Evolutionary conservation across 2,329 filamentous ascomycete genomes (phyloP).

Genomic region (Ceratocystis cacaofunesta): DNA sequence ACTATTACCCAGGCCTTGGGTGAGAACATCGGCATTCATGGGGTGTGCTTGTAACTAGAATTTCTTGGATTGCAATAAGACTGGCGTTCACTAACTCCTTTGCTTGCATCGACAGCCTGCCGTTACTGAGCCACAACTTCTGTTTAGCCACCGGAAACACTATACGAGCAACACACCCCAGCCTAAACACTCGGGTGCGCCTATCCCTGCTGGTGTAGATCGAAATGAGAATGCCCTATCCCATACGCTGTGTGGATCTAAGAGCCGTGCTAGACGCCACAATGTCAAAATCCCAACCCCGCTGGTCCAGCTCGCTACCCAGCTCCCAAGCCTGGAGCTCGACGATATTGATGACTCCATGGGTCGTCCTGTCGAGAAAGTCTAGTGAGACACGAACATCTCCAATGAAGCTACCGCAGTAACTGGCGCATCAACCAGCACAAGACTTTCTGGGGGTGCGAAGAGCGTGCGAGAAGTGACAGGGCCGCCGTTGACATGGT

Average conservation of each 20-base stretch:
- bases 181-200: conserved; percentile 22
- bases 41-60: background rate
- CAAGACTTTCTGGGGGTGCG: conserved; percentile 32
- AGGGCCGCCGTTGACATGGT: conserved; percentile 41
- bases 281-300: no score
- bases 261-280: no score
- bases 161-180: conserved; percentile 28
- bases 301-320: no score
- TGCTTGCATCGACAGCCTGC: background rate
- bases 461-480: no score
- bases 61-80: background rate
- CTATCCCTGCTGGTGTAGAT: background rate
- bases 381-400: no score
- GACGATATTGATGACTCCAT: no score
- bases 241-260: no score
- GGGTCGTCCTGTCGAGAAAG: no score
- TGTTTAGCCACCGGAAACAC: background rate
- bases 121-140: conserved; percentile 2
- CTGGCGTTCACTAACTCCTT: background rate
- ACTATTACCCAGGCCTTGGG: no score
- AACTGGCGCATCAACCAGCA: conserved; percentile 68
- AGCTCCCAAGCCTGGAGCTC: no score
- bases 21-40: background rate
- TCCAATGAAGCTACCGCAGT: conserved; percentile 29
- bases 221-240: conserved; percentile 24